A percentile compares a stretch with the other conserved stretches of the same genome.
phyloP scores from a whole-genome alignment of 352 stramenopile genomes.

The Phytophthora foliorum region DNA sequence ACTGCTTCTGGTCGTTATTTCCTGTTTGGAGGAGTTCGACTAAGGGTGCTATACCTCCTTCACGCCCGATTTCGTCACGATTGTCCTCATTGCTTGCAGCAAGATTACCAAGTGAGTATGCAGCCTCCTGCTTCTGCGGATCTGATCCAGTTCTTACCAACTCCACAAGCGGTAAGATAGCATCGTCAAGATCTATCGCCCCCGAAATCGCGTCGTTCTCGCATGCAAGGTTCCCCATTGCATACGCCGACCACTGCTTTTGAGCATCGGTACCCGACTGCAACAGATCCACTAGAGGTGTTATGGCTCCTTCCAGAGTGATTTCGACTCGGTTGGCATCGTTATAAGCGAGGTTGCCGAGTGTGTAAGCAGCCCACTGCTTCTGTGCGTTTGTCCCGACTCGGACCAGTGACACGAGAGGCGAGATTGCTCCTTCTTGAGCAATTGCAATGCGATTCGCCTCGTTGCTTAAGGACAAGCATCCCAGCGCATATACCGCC shows the following conservation, averaged over 20 bases:
- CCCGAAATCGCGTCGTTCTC: conserved; percentile 14
- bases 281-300: conserved; percentile 18
- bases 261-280: conserved; percentile 17
- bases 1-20: conserved; percentile 12
- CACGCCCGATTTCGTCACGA: conserved; percentile 22
- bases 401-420: conserved; percentile 18
- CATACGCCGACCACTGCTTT: conserved; percentile 29
- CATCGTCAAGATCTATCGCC: conserved; percentile 16
- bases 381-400: conserved; percentile 24
- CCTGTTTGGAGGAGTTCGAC: conserved; percentile 11
- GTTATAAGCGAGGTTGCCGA: conserved; percentile 32
- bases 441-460: conserved; percentile 26
- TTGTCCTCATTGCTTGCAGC: conserved; percentile 12
- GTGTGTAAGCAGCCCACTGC: conserved; percentile 28
- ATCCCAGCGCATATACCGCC: conserved; percentile 26
- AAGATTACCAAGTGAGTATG: conserved; percentile 25
- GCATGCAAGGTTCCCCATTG: conserved; percentile 30
- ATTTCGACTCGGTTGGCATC: conserved; percentile 27
- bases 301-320: conserved; percentile 18
- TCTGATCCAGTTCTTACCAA: conserved; percentile 24
- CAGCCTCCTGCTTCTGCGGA: conserved; percentile 29
- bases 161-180: conserved; percentile 30
- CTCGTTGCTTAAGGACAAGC: conserved; percentile 27
- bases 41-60: conserved; percentile 27
- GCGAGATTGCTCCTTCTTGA: conserved; percentile 24